Evolutionary conservation across 495 filamentous ascomycete genomes (phyloP).

Genomic region (Lindgomyces ingoldianus): DNA sequence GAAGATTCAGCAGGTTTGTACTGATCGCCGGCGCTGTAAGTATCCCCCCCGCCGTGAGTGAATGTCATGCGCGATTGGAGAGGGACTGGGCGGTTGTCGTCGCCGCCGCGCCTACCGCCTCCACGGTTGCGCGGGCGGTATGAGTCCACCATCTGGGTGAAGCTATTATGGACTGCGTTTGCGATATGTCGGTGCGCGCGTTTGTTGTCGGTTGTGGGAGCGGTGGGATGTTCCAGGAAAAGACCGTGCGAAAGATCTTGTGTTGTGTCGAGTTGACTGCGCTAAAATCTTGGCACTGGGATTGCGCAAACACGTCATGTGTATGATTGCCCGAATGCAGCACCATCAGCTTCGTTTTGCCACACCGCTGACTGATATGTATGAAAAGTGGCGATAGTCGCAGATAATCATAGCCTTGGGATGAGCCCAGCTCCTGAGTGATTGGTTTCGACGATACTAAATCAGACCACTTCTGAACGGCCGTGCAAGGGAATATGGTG

Average conservation of each 20-base stretch:
- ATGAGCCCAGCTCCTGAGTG: too few species aligned
- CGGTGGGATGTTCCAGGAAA: neutral
- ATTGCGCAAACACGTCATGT: neutral
- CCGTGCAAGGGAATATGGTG: too few species aligned
- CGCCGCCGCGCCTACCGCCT: neutral
- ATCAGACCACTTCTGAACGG: too few species aligned
- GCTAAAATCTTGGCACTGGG: neutral
- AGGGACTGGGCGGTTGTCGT: neutral
- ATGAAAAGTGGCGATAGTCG: too few species aligned
- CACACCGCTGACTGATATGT: too few species aligned
- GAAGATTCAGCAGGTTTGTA: too few species aligned
- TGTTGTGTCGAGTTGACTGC: neutral
- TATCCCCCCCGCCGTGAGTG: constrained; percentile 13
- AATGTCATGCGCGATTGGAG: constrained; percentile 9
- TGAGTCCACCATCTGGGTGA: constrained; percentile 12
- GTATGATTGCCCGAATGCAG: too few species aligned
- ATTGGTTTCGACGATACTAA: too few species aligned
- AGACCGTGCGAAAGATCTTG: neutral
- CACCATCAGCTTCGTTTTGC: neutral
- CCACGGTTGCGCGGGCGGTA: constrained; percentile 13
- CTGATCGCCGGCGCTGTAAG: neutral
- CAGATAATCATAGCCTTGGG: too few species aligned
- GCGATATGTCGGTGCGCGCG: neutral
- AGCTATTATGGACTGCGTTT: neutral
- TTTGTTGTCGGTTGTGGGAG: constrained; percentile 9